Evolutionary conservation across 805 yeast species (phyloP).

Genomic region (Cyberlindnera xishuangbannaensis): DNA sequence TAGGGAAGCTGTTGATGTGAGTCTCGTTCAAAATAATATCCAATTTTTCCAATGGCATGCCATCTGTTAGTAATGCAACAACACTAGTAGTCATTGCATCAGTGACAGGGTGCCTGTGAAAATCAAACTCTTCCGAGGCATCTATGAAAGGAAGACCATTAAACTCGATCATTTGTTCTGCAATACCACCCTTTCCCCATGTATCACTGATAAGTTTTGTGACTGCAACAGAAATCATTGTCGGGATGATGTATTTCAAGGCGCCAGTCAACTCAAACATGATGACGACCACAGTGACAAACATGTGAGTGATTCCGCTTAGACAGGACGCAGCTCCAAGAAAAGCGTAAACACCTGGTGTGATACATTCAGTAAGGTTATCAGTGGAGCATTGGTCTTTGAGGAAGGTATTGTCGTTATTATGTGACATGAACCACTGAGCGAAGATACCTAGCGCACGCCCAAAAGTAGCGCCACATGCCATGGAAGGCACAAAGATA

Average conservation of each 20-base stretch:
- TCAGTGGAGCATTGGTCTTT: slow-evolving; percentile 33
- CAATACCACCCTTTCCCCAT: slow-evolving; percentile 84
- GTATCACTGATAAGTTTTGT: slow-evolving; percentile 75
- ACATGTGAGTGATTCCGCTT: slow-evolving; percentile 89
- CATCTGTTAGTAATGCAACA: slow-evolving; percentile 33
- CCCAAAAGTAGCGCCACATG: slow-evolving; percentile 93
- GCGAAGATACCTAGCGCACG: slow-evolving; percentile 75
- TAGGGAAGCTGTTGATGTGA: slow-evolving; percentile 46
- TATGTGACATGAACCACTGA: slow-evolving; percentile 40
- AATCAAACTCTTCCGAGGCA: slow-evolving; percentile 59
- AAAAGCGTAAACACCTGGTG: slow-evolving; percentile 93
- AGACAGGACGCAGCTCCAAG: slow-evolving; percentile 95
- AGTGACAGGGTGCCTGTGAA: slow-evolving; percentile 40
- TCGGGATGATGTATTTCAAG: slow-evolving; percentile 81
- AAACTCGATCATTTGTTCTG: slow-evolving; percentile 87
- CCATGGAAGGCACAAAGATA: slow-evolving; percentile 94
- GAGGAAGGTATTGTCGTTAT: slow-evolving; percentile 33
- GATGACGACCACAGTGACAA: slow-evolving; percentile 88
- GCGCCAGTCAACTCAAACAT: slow-evolving; percentile 98
- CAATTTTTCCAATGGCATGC: slow-evolving; percentile 31
- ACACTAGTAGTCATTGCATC: slow-evolving; percentile 57
- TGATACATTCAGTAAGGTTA: slow-evolving; percentile 50
- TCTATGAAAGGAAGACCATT: slow-evolving; percentile 85
- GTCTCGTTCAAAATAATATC: slow-evolving; percentile 30
- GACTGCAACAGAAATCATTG: slow-evolving; percentile 91